Conservation (phyloP, 441 rosid species). For the Syzygium malaccense region DNA sequence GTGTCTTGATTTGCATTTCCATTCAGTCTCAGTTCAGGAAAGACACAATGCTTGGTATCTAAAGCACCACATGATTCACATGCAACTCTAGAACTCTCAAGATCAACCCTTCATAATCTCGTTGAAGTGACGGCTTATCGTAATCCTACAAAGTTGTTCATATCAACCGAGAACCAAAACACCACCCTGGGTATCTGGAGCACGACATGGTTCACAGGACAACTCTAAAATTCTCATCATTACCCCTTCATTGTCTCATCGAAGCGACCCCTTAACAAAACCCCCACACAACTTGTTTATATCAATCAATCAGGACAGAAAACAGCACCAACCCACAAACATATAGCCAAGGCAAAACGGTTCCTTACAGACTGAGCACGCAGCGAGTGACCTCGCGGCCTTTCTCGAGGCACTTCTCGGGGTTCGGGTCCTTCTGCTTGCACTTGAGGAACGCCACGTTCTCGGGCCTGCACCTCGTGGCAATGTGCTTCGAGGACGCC, state of each 20-base stretch:
- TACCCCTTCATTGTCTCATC: not conserved
- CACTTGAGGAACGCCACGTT: constrained; percentile 89
- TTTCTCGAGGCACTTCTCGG: constrained; percentile 94
- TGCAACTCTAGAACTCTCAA: not conserved
- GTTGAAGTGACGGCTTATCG: rapidly evolving
- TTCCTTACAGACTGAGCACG: constrained; percentile 74
- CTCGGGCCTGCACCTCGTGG: constrained; percentile 51
- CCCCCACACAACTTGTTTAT: not conserved
- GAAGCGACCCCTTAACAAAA: rapidly evolving
- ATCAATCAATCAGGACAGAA: not conserved
- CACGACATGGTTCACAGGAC: not conserved
- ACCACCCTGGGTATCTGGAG: not conserved
- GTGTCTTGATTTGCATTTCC: not conserved
- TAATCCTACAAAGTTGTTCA: not conserved
- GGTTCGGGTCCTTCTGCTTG: constrained; percentile 93
- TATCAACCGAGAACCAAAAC: not conserved
- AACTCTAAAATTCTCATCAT: not conserved
- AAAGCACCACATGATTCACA: not conserved
- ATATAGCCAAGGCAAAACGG: not conserved
- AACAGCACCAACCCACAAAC: not conserved
- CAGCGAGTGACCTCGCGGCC: constrained; percentile 95
- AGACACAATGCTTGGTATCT: not conserved
- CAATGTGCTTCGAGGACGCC: constrained; percentile 86
- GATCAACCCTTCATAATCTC: not conserved
- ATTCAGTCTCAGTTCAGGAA: not conserved